phyloP scores from a whole-genome alignment of 495 filamentous ascomycete genomes.

The Penicillium steckii region DNA sequence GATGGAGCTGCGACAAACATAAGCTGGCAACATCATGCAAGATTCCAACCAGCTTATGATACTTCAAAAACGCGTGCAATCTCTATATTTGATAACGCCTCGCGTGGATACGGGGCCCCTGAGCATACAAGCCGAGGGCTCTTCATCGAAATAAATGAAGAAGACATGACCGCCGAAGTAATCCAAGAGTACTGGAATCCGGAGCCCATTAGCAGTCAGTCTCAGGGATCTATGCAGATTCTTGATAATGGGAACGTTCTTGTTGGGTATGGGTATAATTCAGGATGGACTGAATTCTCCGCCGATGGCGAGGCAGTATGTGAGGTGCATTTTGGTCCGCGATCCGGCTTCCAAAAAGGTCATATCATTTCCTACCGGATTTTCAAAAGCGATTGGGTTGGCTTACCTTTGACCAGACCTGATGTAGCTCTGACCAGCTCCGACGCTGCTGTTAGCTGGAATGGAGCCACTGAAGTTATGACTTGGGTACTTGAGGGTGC shows the following conservation, averaged over 20 bases:
- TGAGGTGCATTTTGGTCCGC: slow-evolving; percentile 33
- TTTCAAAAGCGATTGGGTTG: slow-evolving; percentile 38
- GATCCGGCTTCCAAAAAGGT: slow-evolving; percentile 21
- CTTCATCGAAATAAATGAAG: slow-evolving; percentile 42
- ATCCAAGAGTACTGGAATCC: slow-evolving; percentile 36
- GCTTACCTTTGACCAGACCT: slow-evolving; percentile 26
- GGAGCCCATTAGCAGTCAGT: slow-evolving; percentile 32
- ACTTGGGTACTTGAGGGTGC: slow-evolving; percentile 36
- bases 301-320: slow-evolving; percentile 29
- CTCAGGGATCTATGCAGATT: slow-evolving; percentile 47
- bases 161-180: slow-evolving; percentile 34
- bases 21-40: slow-evolving; percentile 41
- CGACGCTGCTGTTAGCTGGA: slow-evolving; percentile 37
- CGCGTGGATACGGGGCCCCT: slow-evolving; percentile 22
- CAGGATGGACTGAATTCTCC: slow-evolving; percentile 48
- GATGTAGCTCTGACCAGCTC: slow-evolving; percentile 26
- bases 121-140: slow-evolving; percentile 36
- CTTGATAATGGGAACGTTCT: slow-evolving; percentile 46
- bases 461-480: slow-evolving; percentile 41
- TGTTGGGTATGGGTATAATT: slow-evolving; percentile 47
- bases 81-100: slow-evolving; percentile 37
- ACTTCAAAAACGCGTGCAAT: slow-evolving; percentile 26
- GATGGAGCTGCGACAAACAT: slow-evolving; percentile 41
- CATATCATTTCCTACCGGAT: slow-evolving; percentile 37
- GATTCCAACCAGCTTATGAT: slow-evolving; percentile 21